These are phyloP conservation scores for Pseudogymnoascus sp. DNA, from an alignment of 2,329 filamentous ascomycete species.

Conservation along the genomic window DNA sequence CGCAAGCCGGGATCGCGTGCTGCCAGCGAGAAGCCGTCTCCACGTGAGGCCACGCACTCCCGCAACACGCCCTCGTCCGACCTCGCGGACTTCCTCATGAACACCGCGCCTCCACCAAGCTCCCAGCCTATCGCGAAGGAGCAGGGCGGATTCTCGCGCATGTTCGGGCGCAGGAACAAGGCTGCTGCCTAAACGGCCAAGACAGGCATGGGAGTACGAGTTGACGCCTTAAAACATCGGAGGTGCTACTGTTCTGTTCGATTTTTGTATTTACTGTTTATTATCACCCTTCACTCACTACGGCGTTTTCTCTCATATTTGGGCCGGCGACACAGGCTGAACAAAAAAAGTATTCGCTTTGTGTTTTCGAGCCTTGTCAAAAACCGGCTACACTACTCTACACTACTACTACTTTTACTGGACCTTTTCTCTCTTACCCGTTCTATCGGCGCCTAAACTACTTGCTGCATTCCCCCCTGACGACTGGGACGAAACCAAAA, in stretches of 20 bases:
- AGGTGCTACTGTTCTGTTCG: background rate
- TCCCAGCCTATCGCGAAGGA: constrained; percentile 5
- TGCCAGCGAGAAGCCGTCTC: constrained; percentile 45
- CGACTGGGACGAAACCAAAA: constrained; percentile 4
- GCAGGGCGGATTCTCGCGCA: constrained; percentile 10
- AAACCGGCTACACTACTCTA: background rate
- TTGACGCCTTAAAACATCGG: background rate
- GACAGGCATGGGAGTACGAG: background rate
- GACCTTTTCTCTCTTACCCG: background rate
- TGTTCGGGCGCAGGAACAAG: constrained; percentile 13
- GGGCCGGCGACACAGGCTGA: background rate
- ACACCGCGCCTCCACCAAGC: constrained; percentile 51
- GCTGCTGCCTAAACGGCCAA: background rate
- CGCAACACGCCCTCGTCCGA: constrained; percentile 32
- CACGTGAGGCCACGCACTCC: constrained; percentile 38
- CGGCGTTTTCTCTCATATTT: constrained; percentile 3
- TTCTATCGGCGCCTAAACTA: constrained; percentile 1
- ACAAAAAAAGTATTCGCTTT: background rate
- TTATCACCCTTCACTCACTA: background rate
- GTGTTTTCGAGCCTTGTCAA: background rate
- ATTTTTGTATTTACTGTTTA: background rate
- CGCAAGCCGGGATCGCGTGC: constrained; percentile 24
- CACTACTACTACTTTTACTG: background rate
- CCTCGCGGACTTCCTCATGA: constrained; percentile 63
- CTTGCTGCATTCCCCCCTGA: background rate